phyloP scores from a whole-genome alignment of 2,329 filamentous ascomycete genomes.

The Leptoxyphium fumago region DNA sequence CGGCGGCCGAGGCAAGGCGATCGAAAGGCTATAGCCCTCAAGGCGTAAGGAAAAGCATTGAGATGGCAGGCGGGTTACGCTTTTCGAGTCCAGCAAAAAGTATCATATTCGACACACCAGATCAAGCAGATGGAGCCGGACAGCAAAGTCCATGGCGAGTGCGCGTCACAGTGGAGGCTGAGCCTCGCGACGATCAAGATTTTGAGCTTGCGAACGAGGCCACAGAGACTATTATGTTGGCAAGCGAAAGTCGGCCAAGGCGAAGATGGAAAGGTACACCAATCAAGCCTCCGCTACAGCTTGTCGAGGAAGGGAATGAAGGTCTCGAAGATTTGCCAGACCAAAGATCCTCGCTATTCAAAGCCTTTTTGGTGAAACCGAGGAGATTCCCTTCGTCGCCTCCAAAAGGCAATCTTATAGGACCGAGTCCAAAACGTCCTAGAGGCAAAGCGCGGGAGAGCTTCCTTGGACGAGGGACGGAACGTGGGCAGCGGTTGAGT shows the following conservation, averaged over 20 bases:
- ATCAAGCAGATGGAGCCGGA: constrained; percentile 11
- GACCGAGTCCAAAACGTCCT: not conserved
- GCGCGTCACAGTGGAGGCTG: constrained; percentile 35
- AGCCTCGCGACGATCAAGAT: constrained; percentile 18
- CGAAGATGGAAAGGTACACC: constrained; percentile 18
- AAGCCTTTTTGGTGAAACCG: not conserved
- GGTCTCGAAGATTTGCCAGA: not conserved
- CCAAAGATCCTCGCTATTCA: not conserved
- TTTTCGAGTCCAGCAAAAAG: constrained; percentile 25
- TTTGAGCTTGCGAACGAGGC: too few relatives aligned
- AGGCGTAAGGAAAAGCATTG: not conserved
- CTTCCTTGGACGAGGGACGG: constrained; percentile 1
- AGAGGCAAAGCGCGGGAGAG: not conserved
- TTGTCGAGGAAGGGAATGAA: not conserved
- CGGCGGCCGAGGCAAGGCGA: not conserved
- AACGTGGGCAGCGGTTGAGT: constrained; percentile 11
- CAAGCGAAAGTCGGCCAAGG: too few relatives aligned
- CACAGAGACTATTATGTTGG: too few relatives aligned
- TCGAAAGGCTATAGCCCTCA: too few relatives aligned
- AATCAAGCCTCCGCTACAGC: constrained; percentile 1
- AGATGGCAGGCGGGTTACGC: not conserved
- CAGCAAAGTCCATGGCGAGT: constrained; percentile 33
- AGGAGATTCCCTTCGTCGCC: not conserved
- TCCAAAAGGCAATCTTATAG: not conserved
- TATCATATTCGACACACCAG: constrained; percentile 26